phyloP scores from a whole-genome alignment of 2,329 filamentous ascomycete genomes.

The Calcarisporium arbuscula region DNA sequence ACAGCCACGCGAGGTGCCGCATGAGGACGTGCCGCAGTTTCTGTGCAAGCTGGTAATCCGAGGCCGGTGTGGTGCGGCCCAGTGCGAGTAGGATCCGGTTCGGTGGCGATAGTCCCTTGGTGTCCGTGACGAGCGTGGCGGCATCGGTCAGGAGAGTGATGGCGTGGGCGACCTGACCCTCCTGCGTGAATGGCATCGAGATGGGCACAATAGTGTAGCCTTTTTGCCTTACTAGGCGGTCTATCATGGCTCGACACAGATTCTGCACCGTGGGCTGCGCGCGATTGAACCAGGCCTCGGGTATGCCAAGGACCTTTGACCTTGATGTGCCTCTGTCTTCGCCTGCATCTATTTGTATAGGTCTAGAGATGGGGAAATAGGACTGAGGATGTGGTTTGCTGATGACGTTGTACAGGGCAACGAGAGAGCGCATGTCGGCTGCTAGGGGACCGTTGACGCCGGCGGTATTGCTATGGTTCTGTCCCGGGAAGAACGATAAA shows the following conservation, averaged over 20 bases:
- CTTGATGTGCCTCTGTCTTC: too few species aligned
- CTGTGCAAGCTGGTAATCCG: conserved; percentile 64
- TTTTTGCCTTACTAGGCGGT: conserved; percentile 44
- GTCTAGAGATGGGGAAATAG: conserved; percentile 40
- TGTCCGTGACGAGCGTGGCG: conserved; percentile 38
- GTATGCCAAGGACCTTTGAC: conserved; percentile 54
- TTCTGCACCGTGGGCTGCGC: conserved; percentile 35
- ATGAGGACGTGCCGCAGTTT: conserved; percentile 63
- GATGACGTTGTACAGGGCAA: conserved; percentile 58
- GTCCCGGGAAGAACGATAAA: conserved; percentile 52
- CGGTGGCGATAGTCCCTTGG: conserved; percentile 46
- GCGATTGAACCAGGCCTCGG: conserved; percentile 55
- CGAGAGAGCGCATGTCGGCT: conserved; percentile 59
- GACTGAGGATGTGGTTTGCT: conserved; percentile 55
- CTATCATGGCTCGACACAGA: conserved; percentile 37
- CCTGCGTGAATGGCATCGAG: conserved; percentile 48
- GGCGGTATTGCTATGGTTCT: conserved; percentile 53
- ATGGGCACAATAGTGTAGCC: conserved; percentile 51
- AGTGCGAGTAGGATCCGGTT: conserved; percentile 63
- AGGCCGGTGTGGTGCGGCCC: conserved; percentile 53
- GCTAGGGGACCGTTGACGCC: conserved; percentile 64
- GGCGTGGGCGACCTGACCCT: conserved; percentile 67
- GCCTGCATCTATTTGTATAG: too few species aligned
- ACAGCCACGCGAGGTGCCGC: conserved; percentile 64
- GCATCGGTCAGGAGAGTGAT: conserved; percentile 66